These are phyloP conservation scores for Corymbia citriodora DNA, from an alignment of 441 rosid species.

Conservation along the genomic window DNA sequence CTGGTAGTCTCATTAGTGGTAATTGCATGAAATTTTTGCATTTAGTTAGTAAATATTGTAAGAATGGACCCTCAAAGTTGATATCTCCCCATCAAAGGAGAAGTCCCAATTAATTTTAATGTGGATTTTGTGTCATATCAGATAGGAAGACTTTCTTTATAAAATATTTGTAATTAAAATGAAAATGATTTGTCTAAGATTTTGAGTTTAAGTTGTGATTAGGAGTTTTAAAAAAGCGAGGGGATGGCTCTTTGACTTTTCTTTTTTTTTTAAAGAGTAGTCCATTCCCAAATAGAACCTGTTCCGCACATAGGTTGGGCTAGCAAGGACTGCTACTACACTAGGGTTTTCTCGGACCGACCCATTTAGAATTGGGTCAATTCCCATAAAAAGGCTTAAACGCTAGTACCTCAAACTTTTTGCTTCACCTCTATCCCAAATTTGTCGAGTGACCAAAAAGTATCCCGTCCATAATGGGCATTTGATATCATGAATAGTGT, in stretches of 20 bases:
- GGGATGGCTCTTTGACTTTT: neutral
- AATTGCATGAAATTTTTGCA: neutral
- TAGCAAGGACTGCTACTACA: neutral
- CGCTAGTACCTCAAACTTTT: no score
- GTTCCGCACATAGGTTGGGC: neutral
- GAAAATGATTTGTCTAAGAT: neutral
- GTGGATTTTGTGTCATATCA: neutral
- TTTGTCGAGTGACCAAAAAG: neutral
- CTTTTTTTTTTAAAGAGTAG: neutral
- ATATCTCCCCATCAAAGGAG: neutral
- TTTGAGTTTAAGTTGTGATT: neutral
- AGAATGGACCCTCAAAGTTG: neutral
- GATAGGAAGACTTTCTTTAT: neutral
- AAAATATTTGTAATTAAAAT: neutral
- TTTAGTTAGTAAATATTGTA: neutral
- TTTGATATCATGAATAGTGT: neutral
- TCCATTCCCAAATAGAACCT: neutral
- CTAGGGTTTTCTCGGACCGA: rapidly evolving
- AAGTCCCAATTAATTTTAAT: neutral
- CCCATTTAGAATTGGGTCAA: neutral
- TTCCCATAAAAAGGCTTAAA: neutral
- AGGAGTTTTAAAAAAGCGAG: neutral
- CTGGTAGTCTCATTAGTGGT: neutral
- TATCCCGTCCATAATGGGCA: neutral
- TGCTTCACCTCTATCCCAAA: neutral